phyloP scores from a whole-genome alignment of 2,329 filamentous ascomycete species.

The Sordariomycetes sp. region DNA sequence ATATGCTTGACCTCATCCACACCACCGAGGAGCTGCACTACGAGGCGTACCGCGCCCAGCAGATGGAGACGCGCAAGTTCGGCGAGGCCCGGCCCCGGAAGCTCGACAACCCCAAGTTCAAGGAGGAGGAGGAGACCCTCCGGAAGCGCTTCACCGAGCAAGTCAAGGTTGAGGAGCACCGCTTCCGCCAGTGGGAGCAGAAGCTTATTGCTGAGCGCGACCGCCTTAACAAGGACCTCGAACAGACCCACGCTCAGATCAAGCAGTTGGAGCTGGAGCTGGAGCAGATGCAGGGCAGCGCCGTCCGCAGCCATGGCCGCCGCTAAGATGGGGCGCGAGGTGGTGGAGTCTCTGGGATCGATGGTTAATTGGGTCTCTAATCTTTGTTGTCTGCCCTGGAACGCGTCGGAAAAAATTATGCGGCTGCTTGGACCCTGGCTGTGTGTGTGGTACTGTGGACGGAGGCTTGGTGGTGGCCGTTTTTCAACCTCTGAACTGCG shows the following conservation, averaged over 20 bases:
- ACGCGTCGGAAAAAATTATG: neutral
- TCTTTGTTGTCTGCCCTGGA: neutral
- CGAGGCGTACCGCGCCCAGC: constrained; percentile 96
- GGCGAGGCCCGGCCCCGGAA: constrained; percentile 95
- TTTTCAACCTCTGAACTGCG: neutral
- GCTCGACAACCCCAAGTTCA: constrained; percentile 99
- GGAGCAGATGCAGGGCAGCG: constrained; percentile 82
- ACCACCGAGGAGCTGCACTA: constrained; percentile 99
- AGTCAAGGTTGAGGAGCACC: constrained; percentile 99
- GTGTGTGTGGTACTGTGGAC: neutral
- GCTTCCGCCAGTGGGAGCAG: constrained; percentile 99
- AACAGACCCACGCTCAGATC: constrained; percentile 91
- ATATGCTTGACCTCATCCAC: constrained; percentile 99
- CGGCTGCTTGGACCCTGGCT: neutral
- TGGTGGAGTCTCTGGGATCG: neutral
- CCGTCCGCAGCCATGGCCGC: constrained; percentile 84
- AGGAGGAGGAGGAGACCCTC: constrained; percentile 97
- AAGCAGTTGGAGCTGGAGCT: constrained; percentile 88
- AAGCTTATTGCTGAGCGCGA: constrained; percentile 98
- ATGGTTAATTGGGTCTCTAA: neutral
- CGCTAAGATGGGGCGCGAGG: constrained; percentile 44
- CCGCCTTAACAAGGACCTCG: constrained; percentile 98
- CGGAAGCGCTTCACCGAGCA: constrained; percentile 99
- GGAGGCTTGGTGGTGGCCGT: neutral
- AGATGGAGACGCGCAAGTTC: constrained; percentile 99